A percentile compares a stretch with the other conserved stretches of the same genome.
These are phyloP conservation scores for Kodamaea fukazawae DNA, from an alignment of 805 yeast species.

Conservation along the genomic window DNA sequence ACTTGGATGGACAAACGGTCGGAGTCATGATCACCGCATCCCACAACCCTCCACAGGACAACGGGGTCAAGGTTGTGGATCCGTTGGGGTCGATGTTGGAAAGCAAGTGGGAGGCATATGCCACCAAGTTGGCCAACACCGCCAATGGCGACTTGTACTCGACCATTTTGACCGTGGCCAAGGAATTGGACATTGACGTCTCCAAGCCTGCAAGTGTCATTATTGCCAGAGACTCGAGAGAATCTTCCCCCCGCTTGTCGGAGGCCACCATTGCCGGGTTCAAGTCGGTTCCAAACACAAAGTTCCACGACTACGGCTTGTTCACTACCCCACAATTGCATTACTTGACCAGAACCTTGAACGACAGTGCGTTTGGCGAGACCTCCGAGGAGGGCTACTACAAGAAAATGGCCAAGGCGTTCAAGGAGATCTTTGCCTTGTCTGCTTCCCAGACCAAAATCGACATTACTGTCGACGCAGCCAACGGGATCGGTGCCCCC, in stretches of 20 bases:
- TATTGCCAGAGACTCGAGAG: slow-evolving; percentile 87
- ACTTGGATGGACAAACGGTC: slow-evolving; percentile 61
- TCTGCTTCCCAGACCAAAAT: slow-evolving; percentile 23
- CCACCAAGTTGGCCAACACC: slow-evolving; percentile 78
- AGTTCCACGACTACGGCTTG: slow-evolving; percentile 56
- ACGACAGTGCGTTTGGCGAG: slow-evolving; percentile 62
- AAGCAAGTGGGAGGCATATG: slow-evolving; percentile 77
- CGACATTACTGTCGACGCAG: slow-evolving; percentile 74
- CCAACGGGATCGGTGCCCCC: slow-evolving; percentile 96
- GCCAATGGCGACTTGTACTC: slow-evolving; percentile 41
- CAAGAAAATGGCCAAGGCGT: slow-evolving; percentile 55
- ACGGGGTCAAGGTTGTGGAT: slow-evolving; percentile 71
- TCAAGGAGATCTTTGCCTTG: slow-evolving; percentile 40
- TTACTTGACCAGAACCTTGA: slow-evolving; percentile 71
- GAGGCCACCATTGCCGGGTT: slow-evolving; percentile 62
- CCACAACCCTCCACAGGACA: slow-evolving; percentile 76
- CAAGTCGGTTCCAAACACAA: slow-evolving; percentile 42
- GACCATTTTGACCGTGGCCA: slow-evolving; percentile 38
- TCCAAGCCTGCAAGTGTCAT: slow-evolving; percentile 46
- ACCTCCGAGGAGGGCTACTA: slow-evolving; percentile 70
- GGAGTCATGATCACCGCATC: slow-evolving; percentile 98
- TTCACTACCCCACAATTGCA: slow-evolving; percentile 95
- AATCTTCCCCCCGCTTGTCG: slow-evolving; percentile 67
- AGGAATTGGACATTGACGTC: slow-evolving; percentile 46
- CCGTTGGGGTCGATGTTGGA: slow-evolving; percentile 90